A percentile compares a stretch with the other conserved stretches of the same genome.
Conservation (phyloP, 2,329 filamentous ascomycete species). For the Monosporascus sp. region DNA sequence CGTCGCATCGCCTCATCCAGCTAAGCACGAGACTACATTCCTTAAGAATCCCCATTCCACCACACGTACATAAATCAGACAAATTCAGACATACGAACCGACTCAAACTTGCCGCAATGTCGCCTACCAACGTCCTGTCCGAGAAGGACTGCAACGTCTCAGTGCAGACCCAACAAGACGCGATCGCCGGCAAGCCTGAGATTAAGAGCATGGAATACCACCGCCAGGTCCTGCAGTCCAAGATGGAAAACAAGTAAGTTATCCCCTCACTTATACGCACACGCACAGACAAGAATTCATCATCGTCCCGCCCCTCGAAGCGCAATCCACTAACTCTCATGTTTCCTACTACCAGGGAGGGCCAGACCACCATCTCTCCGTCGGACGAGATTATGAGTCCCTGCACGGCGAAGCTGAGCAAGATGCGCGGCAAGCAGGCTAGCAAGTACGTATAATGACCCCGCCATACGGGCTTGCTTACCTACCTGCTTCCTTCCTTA, state of each 20-base stretch:
- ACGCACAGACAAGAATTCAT: background rate
- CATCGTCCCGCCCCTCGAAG: conserved; percentile 4
- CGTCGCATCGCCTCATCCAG: background rate
- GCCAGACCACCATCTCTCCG: conserved; percentile 66
- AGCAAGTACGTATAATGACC: conserved; percentile 57
- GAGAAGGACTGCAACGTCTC: conserved; percentile 61
- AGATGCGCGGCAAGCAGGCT: conserved; percentile 74
- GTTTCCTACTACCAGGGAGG: conserved; percentile 23
- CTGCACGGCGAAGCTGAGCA: conserved; percentile 75
- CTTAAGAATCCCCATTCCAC: background rate
- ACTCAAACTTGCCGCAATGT: conserved; percentile 37
- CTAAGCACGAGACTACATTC: background rate
- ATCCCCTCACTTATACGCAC: background rate
- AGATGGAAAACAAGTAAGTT: conserved; percentile 60
- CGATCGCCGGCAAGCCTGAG: conserved; percentile 35
- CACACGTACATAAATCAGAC: background rate
- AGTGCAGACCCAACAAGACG: conserved; percentile 29
- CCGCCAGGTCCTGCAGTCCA: conserved; percentile 67
- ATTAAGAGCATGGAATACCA: conserved; percentile 72
- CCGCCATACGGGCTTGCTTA: background rate
- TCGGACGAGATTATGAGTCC: conserved; percentile 89
- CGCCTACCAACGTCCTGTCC: conserved; percentile 52
- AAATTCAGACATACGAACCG: background rate
- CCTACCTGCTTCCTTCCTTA: background rate
- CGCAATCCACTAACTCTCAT: background rate